These are phyloP conservation scores for Adansonia madagascariensis DNA, from an alignment of 441 rosid genomes.

Conservation along the genomic window DNA sequence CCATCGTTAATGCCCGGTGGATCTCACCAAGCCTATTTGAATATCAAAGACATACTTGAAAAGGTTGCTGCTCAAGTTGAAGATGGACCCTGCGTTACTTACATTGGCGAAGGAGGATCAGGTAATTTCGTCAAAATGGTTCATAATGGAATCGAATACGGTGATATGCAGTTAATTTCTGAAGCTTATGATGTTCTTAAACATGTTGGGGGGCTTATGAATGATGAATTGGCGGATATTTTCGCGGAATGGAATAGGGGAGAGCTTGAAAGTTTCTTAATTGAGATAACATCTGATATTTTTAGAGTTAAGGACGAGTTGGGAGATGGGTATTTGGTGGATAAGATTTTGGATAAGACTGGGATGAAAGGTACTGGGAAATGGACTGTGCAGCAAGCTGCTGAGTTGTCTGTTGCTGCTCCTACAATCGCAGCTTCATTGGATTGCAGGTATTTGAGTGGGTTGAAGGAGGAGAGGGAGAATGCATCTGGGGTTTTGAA, in stretches of 20 bases:
- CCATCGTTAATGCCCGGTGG: constrained; percentile 98
- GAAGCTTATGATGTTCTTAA: constrained; percentile 93
- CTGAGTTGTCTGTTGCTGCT: constrained; percentile 92
- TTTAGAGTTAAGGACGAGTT: constrained; percentile 76
- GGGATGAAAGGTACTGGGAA: constrained; percentile 99
- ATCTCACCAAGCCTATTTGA: constrained; percentile 71
- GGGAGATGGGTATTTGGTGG: constrained; percentile 73
- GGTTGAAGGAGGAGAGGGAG: constrained; percentile 88
- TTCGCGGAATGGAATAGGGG: constrained; percentile 81
- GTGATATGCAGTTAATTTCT: constrained; percentile 91
- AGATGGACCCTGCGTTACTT: constrained; percentile 96
- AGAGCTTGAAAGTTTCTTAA: constrained; percentile 85
- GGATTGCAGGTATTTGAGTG: constrained; percentile 86
- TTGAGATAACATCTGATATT: constrained; percentile 84
- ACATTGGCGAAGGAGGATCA: constrained; percentile 93
- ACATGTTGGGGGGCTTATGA: constrained; percentile 74
- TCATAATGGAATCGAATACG: constrained; percentile 93
- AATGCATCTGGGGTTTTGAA: constrained; percentile 57
- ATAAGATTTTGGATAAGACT: constrained; percentile 91
- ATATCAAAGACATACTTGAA: constrained; percentile 62
- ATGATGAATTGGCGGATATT: constrained; percentile 69
- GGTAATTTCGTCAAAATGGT: constrained; percentile 98
- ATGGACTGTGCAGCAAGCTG: constrained; percentile 98
- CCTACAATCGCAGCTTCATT: constrained; percentile 93
- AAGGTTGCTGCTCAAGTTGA: constrained; percentile 95